phyloP scores from a whole-genome alignment of 2,329 filamentous ascomycete species.

The Talaromyces sp. region DNA sequence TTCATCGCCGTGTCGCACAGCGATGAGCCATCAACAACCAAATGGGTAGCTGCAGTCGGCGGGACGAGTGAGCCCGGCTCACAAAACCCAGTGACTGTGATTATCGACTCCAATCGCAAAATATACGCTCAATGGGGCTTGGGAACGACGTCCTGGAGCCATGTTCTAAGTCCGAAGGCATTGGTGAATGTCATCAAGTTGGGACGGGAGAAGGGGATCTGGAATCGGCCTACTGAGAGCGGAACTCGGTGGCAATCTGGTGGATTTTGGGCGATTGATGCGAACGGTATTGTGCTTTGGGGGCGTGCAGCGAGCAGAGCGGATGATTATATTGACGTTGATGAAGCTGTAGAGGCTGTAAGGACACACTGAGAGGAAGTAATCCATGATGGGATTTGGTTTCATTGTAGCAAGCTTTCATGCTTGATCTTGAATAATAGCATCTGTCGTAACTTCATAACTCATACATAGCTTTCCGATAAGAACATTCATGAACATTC shows the following conservation, averaged over 20 bases:
- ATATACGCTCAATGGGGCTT: background rate
- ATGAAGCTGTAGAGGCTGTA: background rate
- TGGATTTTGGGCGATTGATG: background rate
- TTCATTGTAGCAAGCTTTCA: background rate
- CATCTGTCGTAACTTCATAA: background rate
- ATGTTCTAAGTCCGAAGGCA: background rate
- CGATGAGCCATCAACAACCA: background rate
- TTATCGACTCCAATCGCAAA: background rate
- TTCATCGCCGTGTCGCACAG: background rate
- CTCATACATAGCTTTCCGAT: background rate
- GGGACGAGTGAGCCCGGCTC: background rate
- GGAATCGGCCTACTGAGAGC: background rate
- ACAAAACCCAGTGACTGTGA: background rate
- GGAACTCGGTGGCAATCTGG: background rate
- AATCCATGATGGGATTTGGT: background rate
- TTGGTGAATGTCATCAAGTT: background rate
- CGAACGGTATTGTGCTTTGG: background rate
- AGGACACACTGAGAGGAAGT: background rate
- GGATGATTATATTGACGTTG: background rate
- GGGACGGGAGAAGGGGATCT: background rate
- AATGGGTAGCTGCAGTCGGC: background rate
- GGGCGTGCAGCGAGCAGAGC: background rate
- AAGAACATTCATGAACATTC: background rate
- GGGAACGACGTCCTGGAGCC: background rate
- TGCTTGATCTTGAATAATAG: background rate